Base-by-base conservation (phyloP, 805 yeast genomes). In the Teunomyces gatunensis region DNA sequence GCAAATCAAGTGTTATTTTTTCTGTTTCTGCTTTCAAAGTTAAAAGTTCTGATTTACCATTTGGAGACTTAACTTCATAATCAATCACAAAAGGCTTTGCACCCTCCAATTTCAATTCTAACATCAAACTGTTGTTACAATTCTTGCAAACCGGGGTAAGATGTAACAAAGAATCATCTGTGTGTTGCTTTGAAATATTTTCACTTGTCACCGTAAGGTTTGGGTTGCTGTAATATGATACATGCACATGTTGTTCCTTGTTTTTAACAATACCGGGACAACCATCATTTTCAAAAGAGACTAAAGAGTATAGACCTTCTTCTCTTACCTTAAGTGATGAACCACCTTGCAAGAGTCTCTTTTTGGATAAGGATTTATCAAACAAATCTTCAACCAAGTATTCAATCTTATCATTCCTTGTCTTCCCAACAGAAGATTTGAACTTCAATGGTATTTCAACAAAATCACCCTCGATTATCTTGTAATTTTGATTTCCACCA, bases 31-130 rank as follows among this genome's bases (percentile, higher is more conserved):
- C 57, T 4, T 63, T 55, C 63, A 73, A 60, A 9, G 66, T 56
- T 32, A 72, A 53, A 1, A 56, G 30, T 45, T 70, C 81, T 4
- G 60, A 43, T 28, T 60, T 65, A 0, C 89, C 89, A 56, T 67
- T 71, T 5, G 94, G 91, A 34, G 74, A 66, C 23, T 67, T 67
- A 12, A 86, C 65, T n/a, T 80, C 78, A 61, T 89, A 89, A 34
- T 79, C 81, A 21, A 90, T 68, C n/a, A 78, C 65, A 53, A 89
- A 89, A 20, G 92, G 91, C 1, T 83, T 73, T 5, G 78, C 64
- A 1, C 89, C 92, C 34, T 66, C 67, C 30, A 86, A 62, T 2
- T 73, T 60, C 29, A 87, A 47, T 6, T 53, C 29, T 17, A 42
- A 23, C 15, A 13, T 55, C 7, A 69, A 55, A 15, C 55, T 54